Percentiles rank a stretch among this genome's conserved stretches.
Conservation (phyloP, 2,329 filamentous ascomycete genomes). For the Cladosporium sp. region DNA sequence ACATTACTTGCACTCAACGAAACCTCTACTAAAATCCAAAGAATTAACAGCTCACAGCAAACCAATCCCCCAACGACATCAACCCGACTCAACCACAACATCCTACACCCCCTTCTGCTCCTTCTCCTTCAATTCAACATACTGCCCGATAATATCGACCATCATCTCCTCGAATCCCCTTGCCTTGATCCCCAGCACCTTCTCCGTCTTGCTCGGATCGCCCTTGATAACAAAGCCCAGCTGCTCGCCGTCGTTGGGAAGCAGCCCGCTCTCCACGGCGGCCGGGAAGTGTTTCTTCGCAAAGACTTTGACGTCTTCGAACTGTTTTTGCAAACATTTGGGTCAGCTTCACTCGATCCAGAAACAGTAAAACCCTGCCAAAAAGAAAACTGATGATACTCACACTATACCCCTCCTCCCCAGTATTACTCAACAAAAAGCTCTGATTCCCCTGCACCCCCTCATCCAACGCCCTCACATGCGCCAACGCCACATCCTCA, state of each 20-base stretch:
- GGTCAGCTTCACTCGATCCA: no score
- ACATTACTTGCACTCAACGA: no score
- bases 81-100: no score
- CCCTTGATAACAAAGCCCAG: not conserved
- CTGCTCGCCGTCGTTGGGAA: not conserved
- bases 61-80: no score
- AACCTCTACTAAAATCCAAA: no score
- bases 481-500: constrained; percentile 28
- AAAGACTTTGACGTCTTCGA: not conserved
- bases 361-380: no score
- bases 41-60: no score
- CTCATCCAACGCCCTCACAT: constrained; percentile 23
- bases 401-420: constrained; percentile 1
- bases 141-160: constrained; percentile 6
- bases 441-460: constrained; percentile 5
- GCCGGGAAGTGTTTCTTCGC: constrained; percentile 9
- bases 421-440: constrained; percentile 1
- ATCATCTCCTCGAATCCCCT: constrained; percentile 8
- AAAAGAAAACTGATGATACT: not conserved
- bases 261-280: constrained; percentile 1
- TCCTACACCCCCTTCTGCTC: not conserved
- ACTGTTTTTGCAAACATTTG: not conserved
- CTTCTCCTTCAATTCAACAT: constrained; percentile 5
- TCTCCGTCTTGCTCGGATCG: constrained; percentile 4
- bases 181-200: constrained; percentile 5